Base-by-base conservation (phyloP, 2,329 filamentous ascomycete genomes). In the Microcera coccophila region DNA sequence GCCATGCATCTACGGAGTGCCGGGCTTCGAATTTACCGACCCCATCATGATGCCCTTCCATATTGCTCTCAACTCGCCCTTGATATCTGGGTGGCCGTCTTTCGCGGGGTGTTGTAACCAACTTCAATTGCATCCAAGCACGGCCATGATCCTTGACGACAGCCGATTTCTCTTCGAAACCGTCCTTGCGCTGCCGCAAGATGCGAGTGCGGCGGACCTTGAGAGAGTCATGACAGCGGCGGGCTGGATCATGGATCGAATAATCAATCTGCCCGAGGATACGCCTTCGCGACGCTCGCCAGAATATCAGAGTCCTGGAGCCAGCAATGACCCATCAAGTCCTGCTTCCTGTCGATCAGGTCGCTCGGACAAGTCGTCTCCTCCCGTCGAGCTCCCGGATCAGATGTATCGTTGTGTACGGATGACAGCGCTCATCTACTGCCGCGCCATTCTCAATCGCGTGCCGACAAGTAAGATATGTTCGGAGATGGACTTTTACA, bases 81-180 rank as follows among this genome's bases (percentile, higher is more conserved):
- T 78, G 3, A 60, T 75, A 3, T 62, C 66, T 1, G 58, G 64
- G 4, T 65, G 69, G 46, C 65, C 65, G 2, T 60, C 65, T 0
- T 78, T 77, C 52, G 53, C 62, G 4, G 65, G 64, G 22, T 72
- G 65, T 16, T 63, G 62, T 19, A 63, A 66, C 10, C 62, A 65
- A 0, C 57, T 75, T 2, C 60, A 63, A n/a, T 59, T 78, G n/a
- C 70, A 75, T 38, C 60, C 63, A 1, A 61, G 63, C 38, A 73
- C 72, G 1, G 72, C 74, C 4, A 63, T 67, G 12, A 72, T 79
- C 39, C 67, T 79, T 3, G 75, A 79, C 41, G 69, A 75, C 37
- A 69, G 76, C 58, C 68, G 74, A 4, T 68, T 69, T 17, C 59
- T 79, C 2, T 62, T 76, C n/a, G 55, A 63, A 9, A 57, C 67